Base-by-base conservation (phyloP, 2,329 filamentous ascomycete genomes). In the Calonectria hawksworthii region DNA sequence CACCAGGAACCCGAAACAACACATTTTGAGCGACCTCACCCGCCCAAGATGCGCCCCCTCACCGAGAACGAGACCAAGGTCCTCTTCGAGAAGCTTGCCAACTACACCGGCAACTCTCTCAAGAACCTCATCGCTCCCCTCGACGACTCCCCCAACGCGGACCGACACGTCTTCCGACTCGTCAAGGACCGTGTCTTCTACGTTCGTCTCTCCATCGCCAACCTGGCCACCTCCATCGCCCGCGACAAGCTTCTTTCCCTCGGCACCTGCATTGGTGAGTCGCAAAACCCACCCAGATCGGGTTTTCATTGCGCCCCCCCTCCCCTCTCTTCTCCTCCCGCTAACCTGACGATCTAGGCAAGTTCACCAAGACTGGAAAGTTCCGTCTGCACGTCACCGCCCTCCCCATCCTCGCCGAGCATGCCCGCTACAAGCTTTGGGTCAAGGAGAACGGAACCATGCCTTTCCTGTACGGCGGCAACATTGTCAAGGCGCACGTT, bases 341-440 rank as follows among this genome's bases (percentile, higher is more conserved):
- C 68, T 72, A 63, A 74, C 44, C 32, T 28, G 36, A 56, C 36
- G 28, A 65, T 23, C 68, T 47, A 92, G 96, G 96, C 82, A 98
- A 98, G 85, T 98, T 98, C 88, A 98, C 96, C 76, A 99, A 98
- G 89, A 95, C 96, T 6, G 95, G 96, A 77, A 98, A 99, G 86
- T 99, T 99, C 88, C 90, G 96, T 68, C 89, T 99, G 70, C 96
- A 98, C 87, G 95, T 99, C 83, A 99, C 96, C 1, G 94, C 90
- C 23, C 89, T 99, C 73, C 94, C 96, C 77, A 92, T 98, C 77
- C 94, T 99, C 78, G 94, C 96, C 72, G 94, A 95, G 78, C 95
- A 98, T 85, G 96, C 96, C 56, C 90, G 97, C 74, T 98, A 98
- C 88, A 99, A 99, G 92, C 93, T 99, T 80, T 99, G 96, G 96